These are phyloP conservation scores for Globisporangium apiculatum DNA, from an alignment of 352 stramenopile genomes.

Conservation along the genomic window DNA sequence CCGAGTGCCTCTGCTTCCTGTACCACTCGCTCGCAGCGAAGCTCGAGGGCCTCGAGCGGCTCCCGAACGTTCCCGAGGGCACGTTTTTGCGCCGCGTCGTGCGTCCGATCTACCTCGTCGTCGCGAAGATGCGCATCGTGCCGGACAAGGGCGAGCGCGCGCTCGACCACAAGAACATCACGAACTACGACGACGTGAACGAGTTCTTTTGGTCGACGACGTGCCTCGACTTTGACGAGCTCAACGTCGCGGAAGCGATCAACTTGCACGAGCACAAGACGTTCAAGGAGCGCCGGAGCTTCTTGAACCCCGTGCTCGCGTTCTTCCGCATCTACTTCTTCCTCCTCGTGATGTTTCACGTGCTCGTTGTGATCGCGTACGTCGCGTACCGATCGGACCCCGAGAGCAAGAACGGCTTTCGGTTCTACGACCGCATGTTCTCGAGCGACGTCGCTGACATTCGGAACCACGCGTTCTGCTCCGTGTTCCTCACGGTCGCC, in stretches of 20 bases:
- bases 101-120: conserved; percentile 68
- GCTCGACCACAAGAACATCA: conserved; percentile 81
- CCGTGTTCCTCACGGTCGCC: conserved; percentile 61
- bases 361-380: conserved; percentile 75
- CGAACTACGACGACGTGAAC: conserved; percentile 89
- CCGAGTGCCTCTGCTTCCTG: conserved; percentile 85
- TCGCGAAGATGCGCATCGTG: conserved; percentile 64
- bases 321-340: conserved; percentile 89
- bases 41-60: conserved; percentile 45
- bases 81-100: conserved; percentile 70
- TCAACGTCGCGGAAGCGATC: conserved; percentile 70
- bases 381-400: conserved; percentile 70
- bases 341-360: conserved; percentile 74
- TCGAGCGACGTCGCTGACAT: conserved; percentile 54
- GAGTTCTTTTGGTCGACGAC: conserved; percentile 83
- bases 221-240: conserved; percentile 79
- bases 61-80: conserved; percentile 55
- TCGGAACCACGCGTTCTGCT: conserved; percentile 70
- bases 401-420: conserved; percentile 32
- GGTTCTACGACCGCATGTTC: conserved; percentile 76
- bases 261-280: conserved; percentile 67
- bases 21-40: conserved; percentile 79
- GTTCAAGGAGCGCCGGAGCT: conserved; percentile 80
- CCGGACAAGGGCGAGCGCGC: conserved; percentile 17
- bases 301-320: conserved; percentile 70